Evolutionary conservation across 371 early-diverging fungal genomes (phyloP).

Genomic region (Lichtheimia ramosa): DNA sequence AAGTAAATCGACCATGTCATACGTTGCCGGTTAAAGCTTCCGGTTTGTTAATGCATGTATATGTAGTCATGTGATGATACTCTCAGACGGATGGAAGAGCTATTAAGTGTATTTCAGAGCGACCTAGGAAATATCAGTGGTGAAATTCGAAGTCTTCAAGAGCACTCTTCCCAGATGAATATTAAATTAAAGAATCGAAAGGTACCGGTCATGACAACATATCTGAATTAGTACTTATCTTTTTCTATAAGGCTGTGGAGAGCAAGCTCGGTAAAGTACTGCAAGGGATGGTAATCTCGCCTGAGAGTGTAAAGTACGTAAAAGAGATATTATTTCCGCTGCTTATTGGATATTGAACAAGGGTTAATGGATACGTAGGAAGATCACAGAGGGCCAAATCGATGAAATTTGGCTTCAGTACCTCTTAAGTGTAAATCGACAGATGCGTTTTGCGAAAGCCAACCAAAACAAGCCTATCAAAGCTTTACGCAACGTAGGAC

Average conservation of each 20-base stretch:
- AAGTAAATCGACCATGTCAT: slow-evolving; percentile 24
- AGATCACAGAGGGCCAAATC: slow-evolving; percentile 86
- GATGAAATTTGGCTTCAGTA: slow-evolving; percentile 85
- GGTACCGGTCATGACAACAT: slow-evolving; percentile 28
- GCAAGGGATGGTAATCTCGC: slow-evolving; percentile 82
- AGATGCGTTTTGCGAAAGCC: slow-evolving; percentile 80
- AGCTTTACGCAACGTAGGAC: slow-evolving; percentile 81
- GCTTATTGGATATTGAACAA: background rate
- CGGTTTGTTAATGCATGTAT: background rate
- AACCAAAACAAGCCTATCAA: slow-evolving; percentile 60
- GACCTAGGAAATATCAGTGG: slow-evolving; percentile 84
- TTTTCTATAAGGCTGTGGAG: slow-evolving; percentile 57
- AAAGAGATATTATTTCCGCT: background rate
- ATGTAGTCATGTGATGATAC: slow-evolving; percentile 74
- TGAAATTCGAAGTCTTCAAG: slow-evolving; percentile 86
- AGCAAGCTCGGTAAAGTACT: slow-evolving; percentile 65
- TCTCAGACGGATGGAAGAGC: slow-evolving; percentile 83
- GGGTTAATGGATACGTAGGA: slow-evolving; percentile 32
- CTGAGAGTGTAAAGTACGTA: slow-evolving; percentile 68
- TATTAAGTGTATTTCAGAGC: slow-evolving; percentile 80
- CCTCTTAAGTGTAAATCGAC: slow-evolving; percentile 77
- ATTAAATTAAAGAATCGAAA: slow-evolving; percentile 80
- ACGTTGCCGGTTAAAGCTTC: background rate
- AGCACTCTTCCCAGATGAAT: slow-evolving; percentile 78
- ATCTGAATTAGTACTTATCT: background rate